Conservation (phyloP, 2,329 filamentous ascomycete species). For the Cadophora sp. region DNA sequence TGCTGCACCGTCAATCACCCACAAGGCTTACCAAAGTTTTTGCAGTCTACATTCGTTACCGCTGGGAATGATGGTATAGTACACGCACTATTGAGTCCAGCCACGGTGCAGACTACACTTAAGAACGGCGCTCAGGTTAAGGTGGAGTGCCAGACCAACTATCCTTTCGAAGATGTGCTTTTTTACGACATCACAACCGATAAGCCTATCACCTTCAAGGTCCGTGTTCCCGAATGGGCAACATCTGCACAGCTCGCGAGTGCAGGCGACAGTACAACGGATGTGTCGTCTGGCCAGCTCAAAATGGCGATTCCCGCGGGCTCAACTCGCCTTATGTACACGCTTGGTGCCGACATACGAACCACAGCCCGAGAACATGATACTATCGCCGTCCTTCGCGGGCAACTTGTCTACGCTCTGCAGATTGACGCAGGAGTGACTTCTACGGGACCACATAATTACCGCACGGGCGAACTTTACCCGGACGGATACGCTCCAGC, state of each 20-base stretch:
- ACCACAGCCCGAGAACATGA: background rate
- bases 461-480: background rate
- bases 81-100: conserved; percentile 55
- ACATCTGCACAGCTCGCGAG: background rate
- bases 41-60: conserved; percentile 51
- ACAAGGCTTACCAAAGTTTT: conserved; percentile 62
- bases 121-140: conserved; percentile 44
- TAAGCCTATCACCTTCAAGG: conserved; percentile 36
- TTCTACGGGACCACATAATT: background rate
- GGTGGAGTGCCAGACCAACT: conserved; percentile 53
- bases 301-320: background rate
- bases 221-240: conserved; percentile 38
- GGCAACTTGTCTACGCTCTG: background rate
- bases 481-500: background rate
- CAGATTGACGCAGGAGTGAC: background rate
- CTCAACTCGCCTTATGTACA: background rate
- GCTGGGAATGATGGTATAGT: conserved; percentile 50
- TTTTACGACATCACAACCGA: conserved; percentile 40
- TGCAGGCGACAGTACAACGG: background rate
- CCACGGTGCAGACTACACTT: conserved; percentile 45
- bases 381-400: background rate
- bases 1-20: conserved; percentile 66
- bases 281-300: background rate
- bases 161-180: conserved; percentile 46
- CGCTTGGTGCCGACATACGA: background rate